Base-by-base conservation (phyloP, 2,329 filamentous ascomycete genomes). In the Trichoderma semiorbis region DNA sequence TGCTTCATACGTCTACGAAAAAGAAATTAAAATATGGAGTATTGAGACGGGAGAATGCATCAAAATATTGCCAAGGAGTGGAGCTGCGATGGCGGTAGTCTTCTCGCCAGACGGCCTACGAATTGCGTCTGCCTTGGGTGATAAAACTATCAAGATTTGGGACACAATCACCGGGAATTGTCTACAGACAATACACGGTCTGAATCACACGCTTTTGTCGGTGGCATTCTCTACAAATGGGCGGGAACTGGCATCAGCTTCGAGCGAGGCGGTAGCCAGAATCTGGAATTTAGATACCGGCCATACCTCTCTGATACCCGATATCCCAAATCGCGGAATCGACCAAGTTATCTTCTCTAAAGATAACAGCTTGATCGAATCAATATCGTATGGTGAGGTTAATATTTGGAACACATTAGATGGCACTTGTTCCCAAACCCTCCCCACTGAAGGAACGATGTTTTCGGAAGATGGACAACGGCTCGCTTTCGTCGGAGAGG, bases 381-480 rank as follows among this genome's bases (percentile, higher is more conserved):
- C 43, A 21, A 11, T 21, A 50, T 50, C 43, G 10, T 11, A n/a
- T 21, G 18, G 43, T 21, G n/a, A 21, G 0, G 0, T 50, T 12
- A 12, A 12, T 11, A 21, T 50, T 10, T 21, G 43, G 43, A 50
- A 21, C 43, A 12, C n/a, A 21, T 6, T 21, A 8, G 43, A 50
- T 21, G 43, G 43, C n/a, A 50, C 43, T 50, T 50, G 43, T 50
- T 43, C 30, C 28, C 57, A 16, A 83, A 75, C 36, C 16, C 16
- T 39, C 36, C 36, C 36, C 36, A 39, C 7, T 18, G 36, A 39
- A 39, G 36, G 36, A 4, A 18, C 36, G 3, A 39, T 39, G 3
- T 47, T 47, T 8, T 47, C 43, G 18, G n/a, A 21, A 3, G 43
- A 47, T 47, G 18, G 43, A 47, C 43, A 47, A 4, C n/a, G 43